Percentiles rank a stretch among this genome's conserved stretches.
phyloP scores from a whole-genome alignment of 2,329 filamentous ascomycete genomes.

The Xylaria arbuscula region DNA sequence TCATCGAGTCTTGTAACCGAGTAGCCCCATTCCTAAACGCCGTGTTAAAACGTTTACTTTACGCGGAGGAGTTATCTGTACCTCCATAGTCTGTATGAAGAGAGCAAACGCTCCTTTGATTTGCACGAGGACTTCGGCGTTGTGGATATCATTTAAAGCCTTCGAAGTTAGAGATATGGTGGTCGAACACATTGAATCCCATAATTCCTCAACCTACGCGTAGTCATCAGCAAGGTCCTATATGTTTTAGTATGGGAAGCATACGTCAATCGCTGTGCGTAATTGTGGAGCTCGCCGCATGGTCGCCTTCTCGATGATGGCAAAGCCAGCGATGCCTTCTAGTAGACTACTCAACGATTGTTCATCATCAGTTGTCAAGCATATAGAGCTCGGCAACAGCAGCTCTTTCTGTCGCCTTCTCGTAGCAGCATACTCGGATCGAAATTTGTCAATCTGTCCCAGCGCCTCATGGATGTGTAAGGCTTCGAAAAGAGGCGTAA shows the following conservation, averaged over 20 bases:
- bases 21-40: slow-evolving; percentile 83
- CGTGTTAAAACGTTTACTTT: slow-evolving; percentile 1
- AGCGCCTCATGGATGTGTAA: slow-evolving; percentile 96
- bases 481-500: slow-evolving; percentile 92
- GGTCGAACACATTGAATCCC: slow-evolving; percentile 96
- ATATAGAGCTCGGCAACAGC: slow-evolving; percentile 79
- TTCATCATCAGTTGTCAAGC: slow-evolving; percentile 83
- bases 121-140: slow-evolving; percentile 90
- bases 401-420: slow-evolving; percentile 92
- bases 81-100: slow-evolving; percentile 99
- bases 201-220: slow-evolving; percentile 88
- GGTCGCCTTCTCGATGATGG: slow-evolving; percentile 94
- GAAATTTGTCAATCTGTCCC: slow-evolving; percentile 90
- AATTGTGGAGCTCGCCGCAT: slow-evolving; percentile 88
- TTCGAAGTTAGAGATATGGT: slow-evolving; percentile 85
- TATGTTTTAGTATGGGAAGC: slow-evolving; percentile 43
- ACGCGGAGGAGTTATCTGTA: slow-evolving; percentile 52
- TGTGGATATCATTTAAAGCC: slow-evolving; percentile 81
- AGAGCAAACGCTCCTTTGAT: slow-evolving; percentile 93
- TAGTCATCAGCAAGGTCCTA: slow-evolving; percentile 6
- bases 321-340: slow-evolving; percentile 94
- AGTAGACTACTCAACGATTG: slow-evolving; percentile 88
- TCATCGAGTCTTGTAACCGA: slow-evolving; percentile 83
- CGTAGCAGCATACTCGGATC: slow-evolving; percentile 90
- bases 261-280: slow-evolving; percentile 82